A percentile compares a stretch with the other conserved stretches of the same genome.
Evolutionary conservation across 768 basidiomycete genomes (phyloP).

Genomic region (Calocera viscosa): DNA sequence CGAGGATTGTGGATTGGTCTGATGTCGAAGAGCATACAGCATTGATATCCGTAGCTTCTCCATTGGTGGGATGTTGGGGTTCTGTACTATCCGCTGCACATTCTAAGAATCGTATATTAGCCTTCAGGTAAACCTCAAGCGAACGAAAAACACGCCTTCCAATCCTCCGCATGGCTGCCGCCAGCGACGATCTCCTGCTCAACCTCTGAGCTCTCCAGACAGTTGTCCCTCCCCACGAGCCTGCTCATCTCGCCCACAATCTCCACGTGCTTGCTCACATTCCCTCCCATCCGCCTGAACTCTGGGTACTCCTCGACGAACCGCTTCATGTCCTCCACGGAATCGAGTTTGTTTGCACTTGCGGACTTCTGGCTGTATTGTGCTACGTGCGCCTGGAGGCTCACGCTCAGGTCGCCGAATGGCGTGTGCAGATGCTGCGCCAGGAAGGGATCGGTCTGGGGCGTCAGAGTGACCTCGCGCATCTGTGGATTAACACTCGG

Average conservation of each 20-base stretch:
- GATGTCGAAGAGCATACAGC: conserved; percentile 86
- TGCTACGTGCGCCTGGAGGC: conserved; percentile 83
- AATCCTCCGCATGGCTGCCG: conserved; percentile 64
- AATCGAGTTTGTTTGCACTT: conserved; percentile 71
- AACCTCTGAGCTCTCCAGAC: conserved; percentile 83
- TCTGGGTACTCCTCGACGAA: conserved; percentile 98
- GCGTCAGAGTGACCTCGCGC: conserved; percentile 87
- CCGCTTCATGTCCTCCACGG: conserved; percentile 90
- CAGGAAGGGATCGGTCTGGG: conserved; percentile 88
- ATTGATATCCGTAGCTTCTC: conserved; percentile 86
- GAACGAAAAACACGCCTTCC: conserved; percentile 44
- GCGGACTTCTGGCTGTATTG: conserved; percentile 75
- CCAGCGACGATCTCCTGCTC: conserved; percentile 93
- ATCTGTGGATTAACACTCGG: neutral
- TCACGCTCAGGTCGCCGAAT: conserved; percentile 90
- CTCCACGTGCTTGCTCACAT: conserved; percentile 97
- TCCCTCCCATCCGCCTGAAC: conserved; percentile 89
- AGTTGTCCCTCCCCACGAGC: conserved; percentile 69
- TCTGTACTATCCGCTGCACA: conserved; percentile 66
- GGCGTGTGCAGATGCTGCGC: conserved; percentile 80
- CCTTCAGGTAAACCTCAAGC: neutral
- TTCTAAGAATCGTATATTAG: conserved; percentile 35
- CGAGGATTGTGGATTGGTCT: conserved; percentile 26
- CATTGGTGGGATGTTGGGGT: conserved; percentile 52
- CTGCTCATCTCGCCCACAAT: conserved; percentile 91